Evolutionary conservation across 2,329 filamentous ascomycete species (phyloP), one percentile per base, ranked within the genome.

Genomic region (Pseudogymnoascus sp.): DNA sequence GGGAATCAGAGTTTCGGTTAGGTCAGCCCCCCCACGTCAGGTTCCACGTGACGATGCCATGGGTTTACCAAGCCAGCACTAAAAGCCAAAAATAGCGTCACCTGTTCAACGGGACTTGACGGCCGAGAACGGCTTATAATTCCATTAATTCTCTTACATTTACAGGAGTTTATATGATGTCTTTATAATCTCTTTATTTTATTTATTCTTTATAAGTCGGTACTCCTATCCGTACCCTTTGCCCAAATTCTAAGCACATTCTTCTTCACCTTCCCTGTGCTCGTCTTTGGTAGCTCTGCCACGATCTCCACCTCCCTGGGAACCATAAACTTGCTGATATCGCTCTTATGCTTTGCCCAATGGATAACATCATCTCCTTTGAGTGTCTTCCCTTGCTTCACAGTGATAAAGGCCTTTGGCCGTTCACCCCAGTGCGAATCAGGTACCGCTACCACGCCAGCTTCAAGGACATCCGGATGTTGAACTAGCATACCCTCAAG

Each of bases 261-360:
- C 84, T 99, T 99, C 82, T 91, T 88, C 64, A 97, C 82, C 81
- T 99, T 99, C 2, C 94, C 94, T 0, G 94, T 99, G 74, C 90
- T 94, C 29, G 94, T 99, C 83, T 99, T 99, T 8, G 94, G 94
- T 67, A 99, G 78, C 74, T 97, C 92, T 5, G 78, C 68, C n/a
- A 99, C 84, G 45, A 97, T 79, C 74, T 96, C 90, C 0, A 87
- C 83, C 71, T 88, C 85, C 41, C 81, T 74, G 26, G 85, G 85
- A 12, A 89, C 87, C 94, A 97, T 97, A 72, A 97, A 99, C 67
- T 86, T 86, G 76, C 89, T 92, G 68, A 99, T 96, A 29, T 81
- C 80, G 72, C 88, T 90, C 69, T 90, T 83, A 66, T 88, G 79
- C 74, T 88, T 92, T 2, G 92, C 91, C 94, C 94, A 99, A 58